A percentile compares a stretch with the other conserved stretches of the same genome.
These are phyloP conservation scores for Chytriomyces sp. DNA, from an alignment of 192 early-diverging fungal genomes.

Conservation along the genomic window DNA sequence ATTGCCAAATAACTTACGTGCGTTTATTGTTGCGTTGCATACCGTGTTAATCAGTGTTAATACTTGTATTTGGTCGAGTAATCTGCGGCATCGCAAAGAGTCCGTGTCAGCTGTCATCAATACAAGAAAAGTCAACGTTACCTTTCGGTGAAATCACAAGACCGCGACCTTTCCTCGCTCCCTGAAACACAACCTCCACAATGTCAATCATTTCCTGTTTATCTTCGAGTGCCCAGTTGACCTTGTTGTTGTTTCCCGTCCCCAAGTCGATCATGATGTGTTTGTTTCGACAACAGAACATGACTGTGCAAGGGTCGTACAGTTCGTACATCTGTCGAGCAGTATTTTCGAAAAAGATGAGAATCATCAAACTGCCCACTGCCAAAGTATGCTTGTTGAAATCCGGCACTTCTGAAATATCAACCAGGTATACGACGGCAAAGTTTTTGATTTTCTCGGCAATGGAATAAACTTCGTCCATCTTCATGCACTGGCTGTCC, in stretches of 20 bases:
- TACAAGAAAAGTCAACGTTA: slow-evolving; percentile 42
- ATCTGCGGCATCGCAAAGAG: slow-evolving; percentile 31
- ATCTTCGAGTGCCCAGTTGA: slow-evolving; percentile 94
- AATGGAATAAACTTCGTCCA: slow-evolving; percentile 94
- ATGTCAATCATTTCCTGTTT: slow-evolving; percentile 97
- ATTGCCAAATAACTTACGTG: background rate
- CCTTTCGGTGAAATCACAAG: slow-evolving; percentile 93
- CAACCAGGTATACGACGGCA: slow-evolving; percentile 95
- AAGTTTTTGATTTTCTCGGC: slow-evolving; percentile 98
- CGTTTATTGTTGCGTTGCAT: background rate
- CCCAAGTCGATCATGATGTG: slow-evolving; percentile 99
- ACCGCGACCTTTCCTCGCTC: slow-evolving; percentile 95
- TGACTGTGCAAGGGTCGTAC: slow-evolving; percentile 96
- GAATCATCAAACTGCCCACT: background rate
- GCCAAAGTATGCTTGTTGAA: slow-evolving; percentile 54
- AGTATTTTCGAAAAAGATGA: background rate
- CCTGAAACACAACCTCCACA: slow-evolving; percentile 74
- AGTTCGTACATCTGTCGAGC: slow-evolving; percentile 85
- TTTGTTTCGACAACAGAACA: slow-evolving; percentile 92
- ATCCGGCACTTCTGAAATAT: slow-evolving; percentile 92
- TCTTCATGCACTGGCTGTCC: slow-evolving; percentile 94
- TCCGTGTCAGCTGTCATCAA: slow-evolving; percentile 25
- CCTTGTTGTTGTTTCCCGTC: slow-evolving; percentile 99
- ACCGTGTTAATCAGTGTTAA: slow-evolving; percentile 35
- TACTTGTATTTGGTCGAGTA: slow-evolving; percentile 99